phyloP scores from a whole-genome alignment of 2,329 filamentous ascomycete genomes.

The Pseudocercospora fijiensis region DNA sequence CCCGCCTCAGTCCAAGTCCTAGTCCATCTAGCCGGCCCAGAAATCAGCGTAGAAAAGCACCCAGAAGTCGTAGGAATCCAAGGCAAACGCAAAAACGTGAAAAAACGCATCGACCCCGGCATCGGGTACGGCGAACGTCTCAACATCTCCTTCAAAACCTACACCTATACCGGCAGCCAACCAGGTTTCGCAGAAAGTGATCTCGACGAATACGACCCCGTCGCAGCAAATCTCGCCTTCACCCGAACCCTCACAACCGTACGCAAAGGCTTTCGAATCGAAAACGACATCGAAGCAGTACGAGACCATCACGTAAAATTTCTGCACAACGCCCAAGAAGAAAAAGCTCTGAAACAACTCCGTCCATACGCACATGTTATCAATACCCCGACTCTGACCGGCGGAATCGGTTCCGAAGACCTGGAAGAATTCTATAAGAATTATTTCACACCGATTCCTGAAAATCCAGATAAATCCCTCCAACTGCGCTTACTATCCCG shows the following conservation, averaged over 20 bases:
- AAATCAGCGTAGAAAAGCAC: conserved; percentile 51
- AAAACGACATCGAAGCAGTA: conserved; percentile 47
- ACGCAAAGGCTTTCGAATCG: conserved; percentile 58
- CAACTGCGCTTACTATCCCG: conserved; percentile 57
- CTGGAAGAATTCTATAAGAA: conserved; percentile 55
- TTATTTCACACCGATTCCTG: conserved; percentile 55
- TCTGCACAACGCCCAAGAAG: conserved; percentile 37
- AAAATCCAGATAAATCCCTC: conserved; percentile 44
- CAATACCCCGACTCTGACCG: conserved; percentile 49
- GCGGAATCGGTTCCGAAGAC: conserved; percentile 46
- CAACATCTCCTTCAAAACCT: conserved; percentile 49
- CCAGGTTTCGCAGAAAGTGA: conserved; percentile 71
- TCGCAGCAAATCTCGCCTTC: conserved; percentile 67
- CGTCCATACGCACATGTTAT: conserved; percentile 42
- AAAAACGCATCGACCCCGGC: conserved; percentile 52
- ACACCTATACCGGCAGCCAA: conserved; percentile 56
- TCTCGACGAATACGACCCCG: conserved; percentile 64
- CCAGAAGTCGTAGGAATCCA: conserved; percentile 55
- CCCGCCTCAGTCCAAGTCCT: conserved; percentile 50
- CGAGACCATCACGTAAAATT: conserved; percentile 42
- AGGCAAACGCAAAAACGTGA: conserved; percentile 52
- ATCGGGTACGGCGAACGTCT: conserved; percentile 52
- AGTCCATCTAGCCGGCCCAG: conserved; percentile 57
- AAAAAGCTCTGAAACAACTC: conserved; percentile 43
- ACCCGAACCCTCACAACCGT: conserved; percentile 62